Evolutionary conservation across 225 moss, liverwort and hornwort species (phyloP).

Genomic region (Straminergon stramineum): DNA sequence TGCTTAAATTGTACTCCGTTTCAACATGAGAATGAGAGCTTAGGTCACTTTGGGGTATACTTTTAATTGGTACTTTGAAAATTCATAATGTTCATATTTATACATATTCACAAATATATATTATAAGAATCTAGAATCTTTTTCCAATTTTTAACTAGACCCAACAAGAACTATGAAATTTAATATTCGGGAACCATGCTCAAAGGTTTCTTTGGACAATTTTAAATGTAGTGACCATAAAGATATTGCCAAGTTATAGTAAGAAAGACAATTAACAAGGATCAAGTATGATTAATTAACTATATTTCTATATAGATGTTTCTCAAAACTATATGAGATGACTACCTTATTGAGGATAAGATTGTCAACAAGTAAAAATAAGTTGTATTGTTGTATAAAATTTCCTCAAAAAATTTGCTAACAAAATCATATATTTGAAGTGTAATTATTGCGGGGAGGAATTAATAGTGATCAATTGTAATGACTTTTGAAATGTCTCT

Average conservation of each 20-base stretch:
- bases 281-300: neutral
- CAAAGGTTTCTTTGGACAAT: rapidly evolving
- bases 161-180: neutral
- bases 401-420: neutral
- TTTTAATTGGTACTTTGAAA: neutral
- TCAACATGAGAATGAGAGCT: no score
- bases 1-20: neutral
- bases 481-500: rapidly evolving
- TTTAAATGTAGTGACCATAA: neutral
- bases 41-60: neutral
- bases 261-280: neutral
- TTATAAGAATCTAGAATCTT: neutral
- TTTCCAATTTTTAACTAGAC: neutral
- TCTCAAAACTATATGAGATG: neutral
- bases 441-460: rapidly evolving
- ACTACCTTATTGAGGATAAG: neutral
- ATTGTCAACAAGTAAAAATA: neutral
- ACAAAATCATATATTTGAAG: neutral
- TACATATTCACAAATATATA: neutral
- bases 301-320: neutral
- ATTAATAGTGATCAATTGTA: neutral
- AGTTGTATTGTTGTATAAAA: neutral
- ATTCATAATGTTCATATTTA: neutral
- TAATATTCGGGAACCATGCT: neutral
- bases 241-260: neutral